Base-by-base conservation (phyloP, 108 stramenopile genomes). In the Pseudonitzschia pungens region DNA sequence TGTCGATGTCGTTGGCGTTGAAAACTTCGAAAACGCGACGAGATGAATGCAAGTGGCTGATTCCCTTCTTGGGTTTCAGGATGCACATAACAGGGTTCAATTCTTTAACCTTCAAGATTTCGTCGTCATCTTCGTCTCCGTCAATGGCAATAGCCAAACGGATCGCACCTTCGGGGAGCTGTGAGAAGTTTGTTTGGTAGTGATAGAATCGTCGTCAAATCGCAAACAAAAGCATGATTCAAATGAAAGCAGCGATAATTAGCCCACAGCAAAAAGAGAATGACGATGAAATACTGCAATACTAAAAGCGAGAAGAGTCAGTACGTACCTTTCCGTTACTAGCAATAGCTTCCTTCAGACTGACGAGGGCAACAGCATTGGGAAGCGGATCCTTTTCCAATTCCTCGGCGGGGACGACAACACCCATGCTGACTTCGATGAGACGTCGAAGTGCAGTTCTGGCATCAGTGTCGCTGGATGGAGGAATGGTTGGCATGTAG, bases 11-110 rank as follows among this genome's bases (percentile, higher is more conserved):
- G 55, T 89, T 82, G 9, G 81, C 69, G 69, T 94, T 93, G 72
- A 98, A 87, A 71, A 93, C 74, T 72, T 96, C 93, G 68, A 98
- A 96, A 11, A 97, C 80, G 32, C 97, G 92, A 40, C 97, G 91
- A 55, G 93, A 79, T 5, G 96, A 89, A 73, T 98, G 97, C 56
- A 97, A 77, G 66, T 90, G 85, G 42, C 94, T 96, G 15, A 96
- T 66, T 11, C 73, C 76, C 50, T 79, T 73, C 67, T 83, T 76
- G 15, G 89, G 84, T 21, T 89, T 81, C 59, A 96, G 80, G 24
- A 95, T 71, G 33, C 84, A 81, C 71, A 95, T 79, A 45, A 78
- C 65, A 24, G 93, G 93, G 58, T 92, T 80, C 32, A 92, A 81
- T 15, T 92, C 86, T 66, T 91, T 87, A 40, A 97, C 73, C 76